phyloP scores from a whole-genome alignment of 306 rosid species.

The Cucumis hystrix region DNA sequence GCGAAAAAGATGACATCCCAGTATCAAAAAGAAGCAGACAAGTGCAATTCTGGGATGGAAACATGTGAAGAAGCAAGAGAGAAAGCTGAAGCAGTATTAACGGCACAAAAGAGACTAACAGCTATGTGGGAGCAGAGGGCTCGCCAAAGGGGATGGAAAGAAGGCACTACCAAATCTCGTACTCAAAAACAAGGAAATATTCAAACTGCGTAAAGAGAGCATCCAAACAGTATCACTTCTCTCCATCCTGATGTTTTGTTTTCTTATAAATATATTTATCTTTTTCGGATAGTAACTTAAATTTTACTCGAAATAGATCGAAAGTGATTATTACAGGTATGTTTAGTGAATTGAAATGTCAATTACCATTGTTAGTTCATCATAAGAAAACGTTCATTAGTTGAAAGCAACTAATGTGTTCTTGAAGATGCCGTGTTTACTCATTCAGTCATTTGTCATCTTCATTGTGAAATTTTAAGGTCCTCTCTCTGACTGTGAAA shows the following conservation, averaged over 20 bases:
- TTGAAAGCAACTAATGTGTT: conserved; percentile 1
- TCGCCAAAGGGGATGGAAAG: conserved; percentile 95
- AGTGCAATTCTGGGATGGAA: conserved; percentile 98
- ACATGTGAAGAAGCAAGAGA: conserved; percentile 96
- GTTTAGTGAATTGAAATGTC: conserved; percentile 6
- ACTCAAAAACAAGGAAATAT: conserved; percentile 44
- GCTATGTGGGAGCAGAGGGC: conserved; percentile 89
- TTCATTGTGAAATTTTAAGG: neutral
- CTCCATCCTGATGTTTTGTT: neutral
- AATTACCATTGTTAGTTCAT: conserved; percentile 18
- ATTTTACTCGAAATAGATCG: conserved; percentile 1
- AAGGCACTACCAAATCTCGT: conserved; percentile 49
- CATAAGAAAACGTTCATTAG: conserved; percentile 21
- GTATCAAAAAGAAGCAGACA: conserved; percentile 96
- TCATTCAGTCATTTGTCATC: conserved; percentile 5
- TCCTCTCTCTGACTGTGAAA: neutral
- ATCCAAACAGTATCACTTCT: conserved; percentile 1
- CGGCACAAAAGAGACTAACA: conserved; percentile 57
- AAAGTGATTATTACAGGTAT: neutral
- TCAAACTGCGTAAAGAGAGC: conserved; percentile 33
- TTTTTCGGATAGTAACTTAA: neutral
- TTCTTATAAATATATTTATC: neutral
- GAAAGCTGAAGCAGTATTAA: conserved; percentile 61
- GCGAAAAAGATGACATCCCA: conserved; percentile 93
- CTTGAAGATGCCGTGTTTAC: conserved; percentile 3